Conservation (phyloP, 371 early-diverging fungal genomes). For the Haplosporangium sp. region DNA sequence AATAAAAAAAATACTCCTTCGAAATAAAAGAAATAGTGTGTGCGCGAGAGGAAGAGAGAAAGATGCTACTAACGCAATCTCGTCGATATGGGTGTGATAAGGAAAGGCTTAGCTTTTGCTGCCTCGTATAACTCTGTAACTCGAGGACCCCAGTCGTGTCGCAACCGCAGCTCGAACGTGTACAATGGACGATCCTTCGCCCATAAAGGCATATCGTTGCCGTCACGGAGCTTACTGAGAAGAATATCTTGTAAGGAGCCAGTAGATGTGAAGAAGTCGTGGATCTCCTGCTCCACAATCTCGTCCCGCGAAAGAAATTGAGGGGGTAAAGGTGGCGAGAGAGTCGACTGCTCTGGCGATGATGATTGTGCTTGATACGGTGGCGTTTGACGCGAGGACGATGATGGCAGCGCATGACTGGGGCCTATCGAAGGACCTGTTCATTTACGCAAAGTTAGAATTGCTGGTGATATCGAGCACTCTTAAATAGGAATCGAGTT, state of each 20-base stretch:
- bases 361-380: too few species aligned
- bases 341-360: slow-evolving; percentile 5
- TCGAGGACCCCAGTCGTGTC: slow-evolving; percentile 20
- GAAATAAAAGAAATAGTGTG: too few species aligned
- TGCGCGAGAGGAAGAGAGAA: too few species aligned
- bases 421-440: too few species aligned
- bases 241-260: slow-evolving; percentile 16
- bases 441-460: too few species aligned
- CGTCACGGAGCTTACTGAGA: slow-evolving; percentile 13
- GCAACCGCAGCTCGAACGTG: slow-evolving; percentile 10
- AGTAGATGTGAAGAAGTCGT: slow-evolving; percentile 7
- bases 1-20: neutral
- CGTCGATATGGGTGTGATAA: slow-evolving; percentile 23
- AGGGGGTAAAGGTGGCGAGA: slow-evolving; percentile 1
- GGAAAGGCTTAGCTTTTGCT: slow-evolving; percentile 21
- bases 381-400: too few species aligned
- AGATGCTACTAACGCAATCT: slow-evolving; percentile 28
- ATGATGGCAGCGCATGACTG: too few species aligned
- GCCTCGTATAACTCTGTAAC: slow-evolving; percentile 21
- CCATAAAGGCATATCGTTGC: slow-evolving; percentile 13
- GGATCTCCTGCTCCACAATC: slow-evolving; percentile 12
- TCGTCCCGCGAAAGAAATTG: neutral
- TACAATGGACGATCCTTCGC: slow-evolving; percentile 17
- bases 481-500: too few species aligned
- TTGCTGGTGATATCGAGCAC: too few species aligned